Evolutionary conservation across 1,284 basidiomycete species (phyloP).

Genomic region (Cutaneotrichosporon dermatis): DNA sequence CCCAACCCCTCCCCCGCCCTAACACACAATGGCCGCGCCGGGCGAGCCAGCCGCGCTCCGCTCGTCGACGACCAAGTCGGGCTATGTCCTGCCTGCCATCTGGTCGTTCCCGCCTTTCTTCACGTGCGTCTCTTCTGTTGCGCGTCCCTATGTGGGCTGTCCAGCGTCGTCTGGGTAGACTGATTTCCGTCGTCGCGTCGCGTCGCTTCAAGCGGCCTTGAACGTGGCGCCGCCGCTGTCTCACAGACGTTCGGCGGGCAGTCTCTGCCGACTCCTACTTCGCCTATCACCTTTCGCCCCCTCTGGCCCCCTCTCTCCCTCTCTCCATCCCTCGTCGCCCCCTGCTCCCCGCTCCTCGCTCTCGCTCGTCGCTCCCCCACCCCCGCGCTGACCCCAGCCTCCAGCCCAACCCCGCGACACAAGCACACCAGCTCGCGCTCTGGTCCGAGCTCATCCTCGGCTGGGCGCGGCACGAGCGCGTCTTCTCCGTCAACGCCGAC

Average conservation of each 20-base stretch:
- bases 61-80: slow-evolving; percentile 25
- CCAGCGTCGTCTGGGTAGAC: too few relatives aligned
- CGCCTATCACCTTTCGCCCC: too few relatives aligned
- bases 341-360: neutral
- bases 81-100: slow-evolving; percentile 51
- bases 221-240: too few relatives aligned
- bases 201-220: too few relatives aligned
- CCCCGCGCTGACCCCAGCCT: slow-evolving; percentile 29
- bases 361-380: neutral
- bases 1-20: too few relatives aligned
- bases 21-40: neutral
- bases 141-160: too few relatives aligned
- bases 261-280: too few relatives aligned
- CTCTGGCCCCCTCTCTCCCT: neutral
- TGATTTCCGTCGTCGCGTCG: too few relatives aligned
- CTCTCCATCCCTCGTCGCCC: too few relatives aligned
- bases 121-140: slow-evolving; percentile 39
- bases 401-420: slow-evolving; percentile 53
- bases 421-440: slow-evolving; percentile 49
- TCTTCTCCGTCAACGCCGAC: slow-evolving; percentile 48
- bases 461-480: slow-evolving; percentile 47
- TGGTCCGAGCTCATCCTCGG: slow-evolving; percentile 51
- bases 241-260: too few relatives aligned
- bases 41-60: slow-evolving; percentile 10
- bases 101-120: slow-evolving; percentile 57